Evolutionary conservation across 345 rosid genomes (phyloP).

Genomic region (Eucalyptus coolabah): DNA sequence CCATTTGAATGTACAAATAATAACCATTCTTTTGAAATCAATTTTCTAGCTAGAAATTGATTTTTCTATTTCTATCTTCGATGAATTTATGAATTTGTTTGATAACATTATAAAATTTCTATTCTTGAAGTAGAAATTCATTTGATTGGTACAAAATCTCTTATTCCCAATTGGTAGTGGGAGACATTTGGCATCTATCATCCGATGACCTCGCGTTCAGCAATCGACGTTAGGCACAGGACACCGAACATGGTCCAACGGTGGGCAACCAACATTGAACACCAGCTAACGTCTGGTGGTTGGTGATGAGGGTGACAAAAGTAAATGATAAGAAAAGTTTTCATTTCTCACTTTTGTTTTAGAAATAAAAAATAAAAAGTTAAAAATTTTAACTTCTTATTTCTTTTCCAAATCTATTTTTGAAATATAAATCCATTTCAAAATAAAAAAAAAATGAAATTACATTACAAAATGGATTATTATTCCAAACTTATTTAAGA

Average conservation of each 20-base stretch:
- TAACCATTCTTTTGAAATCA: fast-evolving
- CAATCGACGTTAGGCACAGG: fast-evolving
- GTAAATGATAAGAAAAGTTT: too few species aligned
- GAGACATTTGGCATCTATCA: too few species aligned
- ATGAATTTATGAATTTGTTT: fast-evolving
- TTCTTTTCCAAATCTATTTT: fast-evolving
- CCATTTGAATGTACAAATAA: too few species aligned
- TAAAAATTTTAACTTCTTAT: fast-evolving
- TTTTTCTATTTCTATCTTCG: fast-evolving
- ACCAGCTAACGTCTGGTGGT: fast-evolving
- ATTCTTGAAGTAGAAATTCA: too few species aligned
- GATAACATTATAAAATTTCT: too few species aligned
- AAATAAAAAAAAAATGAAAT: too few species aligned
- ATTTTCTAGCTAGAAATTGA: fast-evolving
- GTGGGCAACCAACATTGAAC: fast-evolving
- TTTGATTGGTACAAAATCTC: too few species aligned
- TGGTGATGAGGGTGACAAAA: fast-evolving
- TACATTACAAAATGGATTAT: fast-evolving
- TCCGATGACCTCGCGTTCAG: fast-evolving
- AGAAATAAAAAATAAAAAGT: too few species aligned
- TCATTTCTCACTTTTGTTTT: too few species aligned
- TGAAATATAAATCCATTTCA: fast-evolving
- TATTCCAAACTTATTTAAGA: fast-evolving
- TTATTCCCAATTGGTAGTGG: fast-evolving
- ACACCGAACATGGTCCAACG: fast-evolving